Conservation (phyloP, 495 filamentous ascomycete genomes). For the Saxophila tyrrhenica region DNA sequence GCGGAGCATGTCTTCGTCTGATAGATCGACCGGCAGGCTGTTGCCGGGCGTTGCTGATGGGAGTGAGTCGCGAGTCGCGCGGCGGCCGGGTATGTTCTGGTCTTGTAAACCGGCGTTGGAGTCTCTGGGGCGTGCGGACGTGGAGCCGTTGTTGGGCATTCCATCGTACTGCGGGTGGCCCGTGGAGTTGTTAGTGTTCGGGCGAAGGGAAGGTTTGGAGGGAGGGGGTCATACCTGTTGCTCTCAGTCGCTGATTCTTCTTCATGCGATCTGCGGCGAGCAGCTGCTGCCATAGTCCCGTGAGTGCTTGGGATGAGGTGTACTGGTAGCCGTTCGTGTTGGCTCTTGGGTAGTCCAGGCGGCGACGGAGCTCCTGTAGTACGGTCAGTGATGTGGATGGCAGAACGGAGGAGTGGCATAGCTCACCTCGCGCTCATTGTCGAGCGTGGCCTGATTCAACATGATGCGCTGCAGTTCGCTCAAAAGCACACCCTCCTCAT, state of each 20-base stretch:
- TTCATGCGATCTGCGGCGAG: slow-evolving; percentile 70
- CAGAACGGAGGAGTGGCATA: slow-evolving; percentile 41
- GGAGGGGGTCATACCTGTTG: slow-evolving; percentile 5
- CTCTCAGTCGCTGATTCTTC: slow-evolving; percentile 50
- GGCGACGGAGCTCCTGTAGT: slow-evolving; percentile 23
- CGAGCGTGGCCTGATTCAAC: slow-evolving; percentile 64
- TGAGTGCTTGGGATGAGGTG: slow-evolving; percentile 65
- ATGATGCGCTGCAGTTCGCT: slow-evolving; percentile 84
- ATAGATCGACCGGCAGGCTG: slow-evolving; percentile 54
- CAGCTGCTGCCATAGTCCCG: slow-evolving; percentile 68
- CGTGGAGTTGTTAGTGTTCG: background rate
- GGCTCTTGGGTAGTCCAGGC: slow-evolving; percentile 17
- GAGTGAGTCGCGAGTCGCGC: slow-evolving; percentile 4
- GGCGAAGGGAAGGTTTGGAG: background rate
- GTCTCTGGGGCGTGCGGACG: slow-evolving; percentile 12
- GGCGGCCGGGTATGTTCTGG: slow-evolving; percentile 7
- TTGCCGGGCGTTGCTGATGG: slow-evolving; percentile 23
- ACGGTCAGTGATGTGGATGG: background rate
- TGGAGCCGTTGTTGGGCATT: background rate
- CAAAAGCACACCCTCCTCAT: slow-evolving; percentile 81
- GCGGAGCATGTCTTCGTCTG: slow-evolving; percentile 57
- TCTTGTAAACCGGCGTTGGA: slow-evolving; percentile 16
- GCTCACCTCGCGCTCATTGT: slow-evolving; percentile 87
- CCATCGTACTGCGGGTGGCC: slow-evolving; percentile 10
- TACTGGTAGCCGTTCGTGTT: slow-evolving; percentile 50